Base-by-base conservation (phyloP, 495 filamentous ascomycete species). In the Penicillium riverlandense region DNA sequence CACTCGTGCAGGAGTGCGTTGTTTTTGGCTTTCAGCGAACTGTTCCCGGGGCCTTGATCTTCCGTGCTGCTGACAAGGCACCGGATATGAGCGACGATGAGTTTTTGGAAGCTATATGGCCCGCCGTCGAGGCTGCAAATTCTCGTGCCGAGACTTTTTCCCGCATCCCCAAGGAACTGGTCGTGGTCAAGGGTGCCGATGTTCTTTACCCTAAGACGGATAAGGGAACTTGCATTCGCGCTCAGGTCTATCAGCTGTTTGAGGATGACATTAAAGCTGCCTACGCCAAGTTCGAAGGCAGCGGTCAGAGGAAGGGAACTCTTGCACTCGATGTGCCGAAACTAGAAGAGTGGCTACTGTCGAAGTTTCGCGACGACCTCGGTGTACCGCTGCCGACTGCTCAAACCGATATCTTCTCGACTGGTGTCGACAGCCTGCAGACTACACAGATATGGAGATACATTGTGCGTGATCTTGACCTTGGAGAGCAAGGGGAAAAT, bases 151-250 rank as follows among this genome's bases (percentile, higher is more conserved):
- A 77, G 38, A 70, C 66, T 2, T 83, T 77, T 43, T 75, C 74
- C 7, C 71, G 73, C 27, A 65, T 75, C 6, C 74, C 74, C 7
- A 72, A 66, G 40, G 74, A 74, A 16, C 72, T 80, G 47, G 62
- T 81, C 29, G 45, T 70, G 10, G 59, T 67, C 8, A 52, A 80
- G 11, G 63, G 71, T 22, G 57, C 66, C 3, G 65, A 67, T 44
- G 53, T 69, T 6, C 50, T 60, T 32, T 79, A 77, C 43, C 67
- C 74, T 7, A 63, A 61, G 9, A 77, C 74, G 5, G 77, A 81
- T 48, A 80, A 81, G 55, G 75, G 69, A 38, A 75, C 71, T 2
- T 70, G 74, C 35, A 81, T 80, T 41, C 69, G 79, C 10, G 62
- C 72, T 29, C 69, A 74, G 32, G 71, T 77, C 14, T 78, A 83